Base-by-base conservation (phyloP, 768 basidiomycete genomes). In the Gymnopilus junonius region DNA sequence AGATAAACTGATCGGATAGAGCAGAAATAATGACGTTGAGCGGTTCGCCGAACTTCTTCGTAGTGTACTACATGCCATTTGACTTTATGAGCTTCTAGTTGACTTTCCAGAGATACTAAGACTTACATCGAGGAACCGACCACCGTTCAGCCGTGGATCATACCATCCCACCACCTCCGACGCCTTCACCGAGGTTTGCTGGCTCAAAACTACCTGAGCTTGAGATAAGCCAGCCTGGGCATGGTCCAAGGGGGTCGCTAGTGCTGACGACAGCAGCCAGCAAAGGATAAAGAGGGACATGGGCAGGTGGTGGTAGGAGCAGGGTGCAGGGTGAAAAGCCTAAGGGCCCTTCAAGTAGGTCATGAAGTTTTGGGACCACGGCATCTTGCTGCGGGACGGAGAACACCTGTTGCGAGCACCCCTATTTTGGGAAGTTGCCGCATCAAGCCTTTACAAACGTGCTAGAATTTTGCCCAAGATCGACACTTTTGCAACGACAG, bases 11-110 rank as follows among this genome's bases (percentile, higher is more conserved):
- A 70, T 95, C 92, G 1, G 92, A 94, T 27, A 77, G 79, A 46
- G 85, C 89, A 27, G 92, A 91, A 45, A 95, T 88, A 69, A 95
- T 90, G 50, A 93, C 81, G 69, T 95, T 95, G 61, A 95, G 75
- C 12, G 94, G 94, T 76, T 95, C 94, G 43, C 94, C 94, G 34
- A 81, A 81, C 62, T 79, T 77, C 58, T 80, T 81, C 4, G 83
- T 87, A 8, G 90, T 88, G 74, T 82, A 92, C 92, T 93, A 58
- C 31, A 62, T 29, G 27, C 59, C 55, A 23, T 45, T 64, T 48
- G 48, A 29, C 42, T 62, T 46, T 11, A 20, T 45, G 35, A n/a
- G 17, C 17, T 8, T 51, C 11, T 46, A 54, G 40, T 23, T 23
- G 21, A 25, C 4, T 4, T 21, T 21, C 27, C 40, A 11, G 32